phyloP scores from a whole-genome alignment of 768 basidiomycete species.

The Podaxis sp. region DNA sequence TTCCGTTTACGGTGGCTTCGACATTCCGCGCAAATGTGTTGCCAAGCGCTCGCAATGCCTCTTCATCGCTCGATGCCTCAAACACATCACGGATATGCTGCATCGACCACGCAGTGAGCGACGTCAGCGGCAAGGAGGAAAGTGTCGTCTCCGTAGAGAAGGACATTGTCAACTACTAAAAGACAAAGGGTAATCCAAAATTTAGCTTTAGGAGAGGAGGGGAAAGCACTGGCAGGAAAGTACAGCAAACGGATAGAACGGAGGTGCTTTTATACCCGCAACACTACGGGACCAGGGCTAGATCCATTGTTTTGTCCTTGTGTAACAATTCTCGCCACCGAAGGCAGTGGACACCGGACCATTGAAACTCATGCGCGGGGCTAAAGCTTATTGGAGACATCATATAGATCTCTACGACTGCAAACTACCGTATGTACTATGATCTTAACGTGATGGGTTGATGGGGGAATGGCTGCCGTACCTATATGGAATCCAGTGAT shows the following conservation, averaged over 20 bases:
- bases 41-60: conserved; percentile 8
- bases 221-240: background rate
- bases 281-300: background rate
- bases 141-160: background rate
- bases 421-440: background rate
- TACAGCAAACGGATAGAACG: background rate
- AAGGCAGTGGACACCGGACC: background rate
- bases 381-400: conserved; percentile 8
- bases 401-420: background rate
- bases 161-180: background rate
- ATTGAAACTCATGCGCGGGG: background rate
- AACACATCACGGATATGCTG: conserved; percentile 11
- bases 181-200: background rate
- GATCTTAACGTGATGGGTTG: background rate
- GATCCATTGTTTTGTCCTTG: background rate
- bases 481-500: background rate
- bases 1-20: conserved; percentile 12
- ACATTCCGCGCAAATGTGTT: conserved; percentile 6
- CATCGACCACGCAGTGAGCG: conserved; percentile 12
- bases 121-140: conserved; percentile 2
- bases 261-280: background rate
- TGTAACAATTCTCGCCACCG: background rate
- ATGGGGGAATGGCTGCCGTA: background rate
- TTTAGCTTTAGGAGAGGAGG: background rate
- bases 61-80: conserved; percentile 12